These are phyloP conservation scores for Abelmoschus esculentus DNA, from an alignment of 345 rosid genomes.

Conservation along the genomic window DNA sequence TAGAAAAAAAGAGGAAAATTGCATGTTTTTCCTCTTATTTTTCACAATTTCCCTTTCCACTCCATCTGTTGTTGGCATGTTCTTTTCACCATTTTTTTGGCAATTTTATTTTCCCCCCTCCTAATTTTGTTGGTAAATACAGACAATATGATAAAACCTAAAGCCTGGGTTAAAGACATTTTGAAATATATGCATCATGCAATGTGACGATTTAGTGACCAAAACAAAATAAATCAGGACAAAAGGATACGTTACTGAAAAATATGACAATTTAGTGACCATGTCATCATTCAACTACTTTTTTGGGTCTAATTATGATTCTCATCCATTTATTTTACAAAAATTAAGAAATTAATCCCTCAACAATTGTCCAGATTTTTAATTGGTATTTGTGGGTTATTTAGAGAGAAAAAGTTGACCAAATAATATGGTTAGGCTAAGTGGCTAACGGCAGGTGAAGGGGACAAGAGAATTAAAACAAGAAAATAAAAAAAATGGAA, in stretches of 20 bases:
- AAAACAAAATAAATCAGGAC: too few species aligned
- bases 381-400: not conserved
- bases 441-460: constrained; percentile 3
- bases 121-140: not conserved
- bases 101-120: too few species aligned
- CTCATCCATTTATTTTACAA: too few species aligned
- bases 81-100: not conserved
- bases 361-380: too few species aligned
- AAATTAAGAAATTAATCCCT: too few species aligned
- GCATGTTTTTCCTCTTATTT: not conserved
- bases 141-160: not conserved
- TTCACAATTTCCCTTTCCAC: not conserved
- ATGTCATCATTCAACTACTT: too few species aligned
- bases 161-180: not conserved
- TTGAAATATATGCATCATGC: too few species aligned
- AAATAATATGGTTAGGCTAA: not conserved
- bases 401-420: not conserved
- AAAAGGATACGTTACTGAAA: not conserved
- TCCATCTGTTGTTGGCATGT: not conserved
- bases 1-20: not conserved
- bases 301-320: too few species aligned
- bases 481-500: not conserved
- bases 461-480: not conserved
- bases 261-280: too few species aligned
- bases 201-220: too few species aligned